phyloP scores from a whole-genome alignment of 148 eudicot species.

The Gaultheria prostrata region DNA sequence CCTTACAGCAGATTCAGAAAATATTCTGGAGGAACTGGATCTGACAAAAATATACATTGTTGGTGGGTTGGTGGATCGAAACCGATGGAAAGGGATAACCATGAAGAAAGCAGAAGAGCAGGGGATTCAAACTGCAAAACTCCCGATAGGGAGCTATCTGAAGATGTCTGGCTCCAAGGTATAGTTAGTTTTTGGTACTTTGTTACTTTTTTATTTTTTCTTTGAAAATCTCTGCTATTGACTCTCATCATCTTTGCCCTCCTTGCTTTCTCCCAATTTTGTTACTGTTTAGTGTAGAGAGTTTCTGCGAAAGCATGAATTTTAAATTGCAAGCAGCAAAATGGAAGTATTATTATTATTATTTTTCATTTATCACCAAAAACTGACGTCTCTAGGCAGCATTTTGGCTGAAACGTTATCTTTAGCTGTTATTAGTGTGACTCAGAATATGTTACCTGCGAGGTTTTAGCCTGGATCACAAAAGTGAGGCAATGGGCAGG shows the following conservation, averaged over 20 bases:
- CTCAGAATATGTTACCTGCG: background rate
- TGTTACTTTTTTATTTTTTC: background rate
- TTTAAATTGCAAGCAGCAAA: background rate
- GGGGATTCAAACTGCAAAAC: conserved; percentile 84
- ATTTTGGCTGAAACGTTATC: background rate
- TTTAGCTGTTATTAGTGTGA: background rate
- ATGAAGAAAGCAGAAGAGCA: conserved; percentile 89
- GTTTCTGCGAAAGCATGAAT: conserved; percentile 7
- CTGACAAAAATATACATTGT: conserved; percentile 67
- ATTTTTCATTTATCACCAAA: background rate
- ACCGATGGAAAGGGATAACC: conserved; percentile 92
- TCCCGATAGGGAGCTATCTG: conserved; percentile 81
- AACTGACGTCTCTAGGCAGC: background rate
- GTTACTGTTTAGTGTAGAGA: background rate
- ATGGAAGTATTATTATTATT: background rate
- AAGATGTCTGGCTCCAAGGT: conserved; percentile 96
- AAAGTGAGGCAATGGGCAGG: background rate
- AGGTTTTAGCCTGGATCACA: background rate
- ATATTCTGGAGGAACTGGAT: conserved; percentile 65
- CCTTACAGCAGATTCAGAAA: conserved; percentile 89
- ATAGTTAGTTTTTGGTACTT: conserved; percentile 12
- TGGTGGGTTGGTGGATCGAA: conserved; percentile 94
- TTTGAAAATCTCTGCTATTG: background rate
- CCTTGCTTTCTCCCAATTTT: background rate
- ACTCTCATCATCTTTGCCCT: background rate